These are phyloP conservation scores for Volvox carteri DNA, from an alignment of 163 green algal species.

Conservation along the genomic window DNA sequence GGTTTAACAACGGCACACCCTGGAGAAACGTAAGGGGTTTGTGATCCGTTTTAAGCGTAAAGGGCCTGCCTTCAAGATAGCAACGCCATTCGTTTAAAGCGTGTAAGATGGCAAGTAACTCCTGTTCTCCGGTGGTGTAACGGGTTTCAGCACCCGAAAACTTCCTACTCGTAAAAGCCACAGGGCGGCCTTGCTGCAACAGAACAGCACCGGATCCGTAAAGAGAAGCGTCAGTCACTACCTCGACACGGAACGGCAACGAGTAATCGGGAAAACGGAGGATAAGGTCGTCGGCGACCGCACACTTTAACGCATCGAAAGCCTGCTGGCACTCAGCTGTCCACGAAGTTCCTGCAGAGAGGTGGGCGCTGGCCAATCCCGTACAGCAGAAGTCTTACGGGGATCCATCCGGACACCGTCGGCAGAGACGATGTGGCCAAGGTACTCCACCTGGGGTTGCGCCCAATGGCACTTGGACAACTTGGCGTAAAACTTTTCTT, in stretches of 20 bases:
- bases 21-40: conserved; percentile 18
- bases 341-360: conserved; percentile 32
- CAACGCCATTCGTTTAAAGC: conserved; percentile 56
- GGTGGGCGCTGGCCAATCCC: conserved; percentile 8
- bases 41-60: background rate
- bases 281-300: background rate
- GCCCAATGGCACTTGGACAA: background rate
- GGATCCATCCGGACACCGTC: conserved; percentile 17
- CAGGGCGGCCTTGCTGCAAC: conserved; percentile 53
- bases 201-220: conserved; percentile 66
- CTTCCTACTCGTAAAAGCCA: conserved; percentile 30
- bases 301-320: background rate
- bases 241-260: conserved; percentile 53
- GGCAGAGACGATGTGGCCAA: conserved; percentile 16
- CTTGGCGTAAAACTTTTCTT: background rate
- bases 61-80: conserved; percentile 56
- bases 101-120: conserved; percentile 31
- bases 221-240: conserved; percentile 64
- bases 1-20: background rate
- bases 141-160: background rate
- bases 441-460: conserved; percentile 3
- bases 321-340: background rate
- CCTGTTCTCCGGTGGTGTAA: conserved; percentile 29
- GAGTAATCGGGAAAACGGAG: conserved; percentile 51
- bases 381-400: background rate